Conservation (phyloP, 2,329 filamentous ascomycete genomes). For the Xylariales sp. region DNA sequence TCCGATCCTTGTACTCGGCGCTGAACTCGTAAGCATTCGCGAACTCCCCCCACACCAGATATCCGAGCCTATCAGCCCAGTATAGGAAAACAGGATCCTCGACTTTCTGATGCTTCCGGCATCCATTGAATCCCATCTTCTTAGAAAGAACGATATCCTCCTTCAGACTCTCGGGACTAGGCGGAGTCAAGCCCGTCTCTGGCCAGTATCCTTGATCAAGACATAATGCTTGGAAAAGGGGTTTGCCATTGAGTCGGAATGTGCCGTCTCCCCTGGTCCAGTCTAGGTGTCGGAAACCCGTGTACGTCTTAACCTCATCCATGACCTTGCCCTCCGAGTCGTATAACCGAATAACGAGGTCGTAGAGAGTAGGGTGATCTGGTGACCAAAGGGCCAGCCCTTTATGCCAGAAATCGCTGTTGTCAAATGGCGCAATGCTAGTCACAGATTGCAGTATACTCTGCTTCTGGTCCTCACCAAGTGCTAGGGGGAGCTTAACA, state of each 20-base stretch:
- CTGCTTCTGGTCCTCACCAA: slow-evolving; percentile 56
- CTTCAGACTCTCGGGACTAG: slow-evolving; percentile 58
- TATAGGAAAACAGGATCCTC: slow-evolving; percentile 71
- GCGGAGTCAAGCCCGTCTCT: slow-evolving; percentile 69
- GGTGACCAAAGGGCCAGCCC: slow-evolving; percentile 72
- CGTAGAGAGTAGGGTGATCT: slow-evolving; percentile 67
- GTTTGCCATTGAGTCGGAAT: slow-evolving; percentile 68
- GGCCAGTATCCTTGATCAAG: slow-evolving; percentile 75
- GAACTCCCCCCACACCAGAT: slow-evolving; percentile 73
- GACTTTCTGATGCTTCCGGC: slow-evolving; percentile 73
- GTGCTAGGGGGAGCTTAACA: slow-evolving; percentile 61
- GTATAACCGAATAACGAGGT: slow-evolving; percentile 64
- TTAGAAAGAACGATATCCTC: slow-evolving; percentile 67
- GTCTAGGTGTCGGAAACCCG: slow-evolving; percentile 69
- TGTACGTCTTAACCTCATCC: slow-evolving; percentile 69
- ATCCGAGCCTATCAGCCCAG: slow-evolving; percentile 70
- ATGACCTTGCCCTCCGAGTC: slow-evolving; percentile 55
- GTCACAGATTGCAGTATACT: slow-evolving; percentile 54
- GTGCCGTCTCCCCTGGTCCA: slow-evolving; percentile 69
- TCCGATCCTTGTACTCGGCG: slow-evolving; percentile 66
- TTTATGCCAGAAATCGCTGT: slow-evolving; percentile 60
- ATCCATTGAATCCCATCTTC: slow-evolving; percentile 73
- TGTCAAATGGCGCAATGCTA: slow-evolving; percentile 51
- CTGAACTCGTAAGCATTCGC: slow-evolving; percentile 73
- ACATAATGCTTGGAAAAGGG: slow-evolving; percentile 69